Evolutionary conservation across 257 asterid genomes (phyloP), one percentile per base, ranked within the genome.

Genomic region (Agastache rugosa): DNA sequence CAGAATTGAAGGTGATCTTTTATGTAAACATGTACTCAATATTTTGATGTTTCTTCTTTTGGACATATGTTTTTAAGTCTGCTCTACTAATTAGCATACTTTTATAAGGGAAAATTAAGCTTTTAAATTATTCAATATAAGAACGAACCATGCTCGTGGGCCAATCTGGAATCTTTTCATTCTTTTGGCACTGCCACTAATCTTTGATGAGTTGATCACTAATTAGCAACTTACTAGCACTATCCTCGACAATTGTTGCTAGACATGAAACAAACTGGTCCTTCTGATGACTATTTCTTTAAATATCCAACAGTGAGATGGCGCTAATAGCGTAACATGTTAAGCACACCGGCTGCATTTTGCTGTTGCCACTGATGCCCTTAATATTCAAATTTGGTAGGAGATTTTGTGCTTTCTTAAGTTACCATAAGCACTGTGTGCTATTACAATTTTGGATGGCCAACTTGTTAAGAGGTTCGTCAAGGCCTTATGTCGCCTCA

Each of bases 1-100:
- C 98, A 68, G 97, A 94, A 34, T 77, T 94, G 80, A 94, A 94
- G 99, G 99, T 90, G 80, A 71, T 22, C 61, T 55, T 14, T 56
- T 47, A n/a, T 77, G 69, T 61, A 23, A 56, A n/a, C 34, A 22
- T 58, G 73, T 62, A 44, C 22, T 48, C 23, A 44, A 44, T 45
- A 17, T 66, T 48, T 10, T 19, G 50, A 69, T 73, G 22, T 19
- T 12, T 44, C 47, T 68, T 68, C 51, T 20, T 35, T 17, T 10
- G 69, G 74, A 41, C 48, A 11, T 25, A 8, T 8, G 48, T 19
- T 60, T 59, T 64, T 19, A 10, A 10, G 20, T 37, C 4, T 34
- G 67, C 53, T 58, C 54, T 72, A 66, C 20, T 64, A 67, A 16
- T 44, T n/a, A 35, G 59, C 47, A 61, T 63, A n/a, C 61, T 54